Conservation (phyloP, 1,284 basidiomycete species). For the Fomes fomentarius region DNA sequence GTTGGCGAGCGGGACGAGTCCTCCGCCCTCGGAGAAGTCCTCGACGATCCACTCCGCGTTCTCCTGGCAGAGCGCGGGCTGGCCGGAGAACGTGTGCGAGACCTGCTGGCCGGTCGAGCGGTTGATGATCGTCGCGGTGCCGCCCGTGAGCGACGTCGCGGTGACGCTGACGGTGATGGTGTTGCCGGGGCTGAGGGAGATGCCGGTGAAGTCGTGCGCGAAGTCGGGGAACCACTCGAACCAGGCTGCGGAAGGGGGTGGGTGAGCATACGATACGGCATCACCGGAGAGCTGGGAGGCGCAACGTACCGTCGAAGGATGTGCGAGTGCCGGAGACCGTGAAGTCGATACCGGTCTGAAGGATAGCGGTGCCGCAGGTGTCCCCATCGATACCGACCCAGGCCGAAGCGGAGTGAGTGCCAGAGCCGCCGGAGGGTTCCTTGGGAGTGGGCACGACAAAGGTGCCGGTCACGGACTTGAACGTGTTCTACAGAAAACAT, state of each 20-base stretch:
- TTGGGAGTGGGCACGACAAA: slow-evolving; percentile 34
- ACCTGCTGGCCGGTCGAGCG: slow-evolving; percentile 32
- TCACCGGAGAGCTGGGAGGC: too few relatives aligned
- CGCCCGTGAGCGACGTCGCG: slow-evolving; percentile 30
- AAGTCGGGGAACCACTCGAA: slow-evolving; percentile 43
- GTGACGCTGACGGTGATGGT: slow-evolving; percentile 34
- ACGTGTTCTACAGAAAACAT: slow-evolving; percentile 23
- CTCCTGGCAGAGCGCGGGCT: slow-evolving; percentile 37
- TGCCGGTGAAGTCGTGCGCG: slow-evolving; percentile 38
- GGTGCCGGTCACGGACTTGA: slow-evolving; percentile 34
- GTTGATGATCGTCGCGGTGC: slow-evolving; percentile 36
- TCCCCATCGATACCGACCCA: slow-evolving; percentile 26
- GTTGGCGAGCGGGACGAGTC: slow-evolving; percentile 40
- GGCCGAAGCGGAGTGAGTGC: slow-evolving; percentile 32
- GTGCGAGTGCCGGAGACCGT: slow-evolving; percentile 25
- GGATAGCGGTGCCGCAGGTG: slow-evolving; percentile 23
- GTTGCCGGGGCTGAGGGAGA: slow-evolving; percentile 35
- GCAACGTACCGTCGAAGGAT: slow-evolving; percentile 29
- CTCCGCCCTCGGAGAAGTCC: slow-evolving; percentile 35
- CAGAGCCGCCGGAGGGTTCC: slow-evolving; percentile 28
- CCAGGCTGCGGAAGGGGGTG: slow-evolving; percentile 34
- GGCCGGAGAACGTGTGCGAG: slow-evolving; percentile 33
- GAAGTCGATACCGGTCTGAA: slow-evolving; percentile 35
- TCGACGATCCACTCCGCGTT: slow-evolving; percentile 34
- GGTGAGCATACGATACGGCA: not conserved